Evolutionary conservation across 2,329 filamentous ascomycete genomes (phyloP), one percentile per base, ranked within the genome.

Genomic region (Aspergillus jensenii): DNA sequence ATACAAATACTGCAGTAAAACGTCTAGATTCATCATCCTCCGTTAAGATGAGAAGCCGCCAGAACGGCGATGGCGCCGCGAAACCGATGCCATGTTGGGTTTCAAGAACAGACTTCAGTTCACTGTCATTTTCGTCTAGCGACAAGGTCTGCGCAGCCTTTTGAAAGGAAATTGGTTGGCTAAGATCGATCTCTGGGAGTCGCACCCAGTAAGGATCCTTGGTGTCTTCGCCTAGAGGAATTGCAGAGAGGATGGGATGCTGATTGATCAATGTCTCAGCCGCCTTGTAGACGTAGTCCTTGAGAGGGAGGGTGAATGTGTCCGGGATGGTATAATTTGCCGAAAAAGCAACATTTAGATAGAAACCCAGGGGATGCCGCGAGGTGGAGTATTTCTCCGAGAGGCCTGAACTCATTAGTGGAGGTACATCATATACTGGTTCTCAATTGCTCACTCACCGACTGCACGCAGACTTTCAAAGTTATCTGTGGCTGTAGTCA

Each of bases 401-500:
- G 21, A 69, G 70, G 44, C 78, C 78, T 79, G 35, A 47, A 45
- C 35, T 33, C 40, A 5, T 41, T 17, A 43, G 40, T 35, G 14
- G 27, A 35, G 15, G 8, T n/a, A 9, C 15, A 31, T 35, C n/a
- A 37, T 9, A 33, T 12, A 31, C 43, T n/a, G 5, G 33, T 45
- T 14, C 33, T 43, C 19, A 8, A 52, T 35, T 35, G 12, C 41
- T 55, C 33, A 66, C 69, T 64, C 47, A 70, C 71, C 71, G 21
- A 69, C 67, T 23, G 68, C 53, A 4, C 71, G 71, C 41, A 74
- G 52, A 25, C 54, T 69, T 45, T 73, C 67, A 7, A 68, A 61
- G n/a, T 83, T 85, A 53, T 76, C 87, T 48, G 82, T 84, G 27
- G 79, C 85, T 64, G 68, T 86, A n/a, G 84, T 87, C 67, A 80